Evolutionary conservation across 495 filamentous ascomycete species (phyloP).

Genomic region (Annulohypoxylon nitens): DNA sequence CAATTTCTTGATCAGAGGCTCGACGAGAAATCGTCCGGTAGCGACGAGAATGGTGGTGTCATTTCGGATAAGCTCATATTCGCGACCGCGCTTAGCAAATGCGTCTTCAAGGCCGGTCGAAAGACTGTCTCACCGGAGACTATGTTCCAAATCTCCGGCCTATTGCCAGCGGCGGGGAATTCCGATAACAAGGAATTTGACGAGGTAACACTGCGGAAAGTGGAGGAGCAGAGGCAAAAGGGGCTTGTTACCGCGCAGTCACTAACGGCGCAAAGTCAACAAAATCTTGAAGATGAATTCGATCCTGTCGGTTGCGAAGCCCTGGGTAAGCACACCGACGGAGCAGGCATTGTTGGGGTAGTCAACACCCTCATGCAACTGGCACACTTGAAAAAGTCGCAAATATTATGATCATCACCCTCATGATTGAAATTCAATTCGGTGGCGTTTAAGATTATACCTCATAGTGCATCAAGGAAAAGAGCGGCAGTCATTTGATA

Average conservation of each 20-base stretch:
- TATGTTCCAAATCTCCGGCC: slow-evolving; percentile 72
- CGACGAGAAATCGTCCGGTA: slow-evolving; percentile 40
- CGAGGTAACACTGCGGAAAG: slow-evolving; percentile 66
- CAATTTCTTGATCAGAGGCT: slow-evolving; percentile 36
- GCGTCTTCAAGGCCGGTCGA: slow-evolving; percentile 89
- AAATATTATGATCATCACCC: slow-evolving; percentile 49
- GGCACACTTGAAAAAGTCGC: slow-evolving; percentile 51
- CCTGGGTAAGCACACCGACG: slow-evolving; percentile 53
- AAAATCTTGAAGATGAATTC: slow-evolving; percentile 61
- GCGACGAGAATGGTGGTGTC: slow-evolving; percentile 54
- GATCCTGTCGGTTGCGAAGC: slow-evolving; percentile 55
- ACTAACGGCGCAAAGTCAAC: slow-evolving; percentile 60
- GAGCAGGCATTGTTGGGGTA: slow-evolving; percentile 51
- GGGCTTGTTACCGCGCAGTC: slow-evolving; percentile 67
- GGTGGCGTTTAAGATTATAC: slow-evolving; percentile 31
- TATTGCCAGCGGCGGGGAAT: slow-evolving; percentile 67
- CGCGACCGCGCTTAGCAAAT: slow-evolving; percentile 84
- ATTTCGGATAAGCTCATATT: slow-evolving; percentile 69
- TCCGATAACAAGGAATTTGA: slow-evolving; percentile 26
- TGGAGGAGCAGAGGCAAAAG: slow-evolving; percentile 69
- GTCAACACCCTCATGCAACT: slow-evolving; percentile 52
- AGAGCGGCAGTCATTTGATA: slow-evolving; percentile 18
- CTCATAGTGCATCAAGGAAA: slow-evolving; percentile 16
- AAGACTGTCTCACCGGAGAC: slow-evolving; percentile 86
- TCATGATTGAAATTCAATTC: slow-evolving; percentile 1